phyloP scores from a whole-genome alignment of 192 early-diverging fungal species.

The Backusella liffmaniae region DNA sequence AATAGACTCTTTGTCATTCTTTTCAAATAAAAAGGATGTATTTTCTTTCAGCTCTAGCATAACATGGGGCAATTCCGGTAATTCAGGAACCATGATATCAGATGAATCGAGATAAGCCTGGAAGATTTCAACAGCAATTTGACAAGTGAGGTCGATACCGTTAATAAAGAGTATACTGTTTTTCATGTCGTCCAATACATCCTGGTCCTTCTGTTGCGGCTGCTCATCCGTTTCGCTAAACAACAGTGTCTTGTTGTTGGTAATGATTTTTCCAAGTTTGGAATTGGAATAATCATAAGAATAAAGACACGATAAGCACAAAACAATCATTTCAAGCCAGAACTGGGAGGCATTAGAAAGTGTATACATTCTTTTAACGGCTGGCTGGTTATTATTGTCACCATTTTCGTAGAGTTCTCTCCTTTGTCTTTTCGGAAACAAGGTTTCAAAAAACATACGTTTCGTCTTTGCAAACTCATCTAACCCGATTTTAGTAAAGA shows the following conservation, averaged over 20 bases:
- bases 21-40: constrained; percentile 1
- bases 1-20: background rate
- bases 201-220: background rate
- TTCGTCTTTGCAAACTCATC: constrained; percentile 45
- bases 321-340: constrained; percentile 47
- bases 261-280: constrained; percentile 5
- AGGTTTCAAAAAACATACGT: constrained; percentile 15
- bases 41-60: background rate
- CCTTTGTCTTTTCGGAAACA: constrained; percentile 8
- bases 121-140: constrained; percentile 27
- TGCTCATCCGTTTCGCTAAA: background rate
- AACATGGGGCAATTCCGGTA: background rate
- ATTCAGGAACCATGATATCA: background rate
- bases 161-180: constrained; percentile 18
- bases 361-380: background rate
- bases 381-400: background rate
- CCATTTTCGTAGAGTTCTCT: background rate
- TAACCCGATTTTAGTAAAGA: constrained; percentile 60
- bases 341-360: constrained; percentile 16
- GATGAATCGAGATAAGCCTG: background rate
- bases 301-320: constrained; percentile 49
- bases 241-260: background rate
- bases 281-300: constrained; percentile 42
- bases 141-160: constrained; percentile 22
- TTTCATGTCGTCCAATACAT: constrained; percentile 2